Evolutionary conservation across 2,329 filamentous ascomycete species (phyloP), one percentile per base, ranked within the genome.

Genomic region (Fonsecaea multimorphosa): DNA sequence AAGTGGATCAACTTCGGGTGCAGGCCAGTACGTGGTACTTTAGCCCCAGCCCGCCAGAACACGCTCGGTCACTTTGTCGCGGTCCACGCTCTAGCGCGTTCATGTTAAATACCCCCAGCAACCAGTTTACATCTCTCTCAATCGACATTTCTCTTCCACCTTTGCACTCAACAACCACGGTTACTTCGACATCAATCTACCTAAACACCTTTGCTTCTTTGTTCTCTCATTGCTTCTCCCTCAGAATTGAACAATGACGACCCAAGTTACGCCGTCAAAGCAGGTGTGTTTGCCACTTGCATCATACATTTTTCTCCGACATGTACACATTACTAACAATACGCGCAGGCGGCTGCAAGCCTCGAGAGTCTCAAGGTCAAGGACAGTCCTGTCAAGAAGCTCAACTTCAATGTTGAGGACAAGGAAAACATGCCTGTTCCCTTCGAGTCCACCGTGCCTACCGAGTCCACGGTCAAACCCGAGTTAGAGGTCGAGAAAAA

Each of bases 351-450:
- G 83, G 91, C 93, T 75, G 89, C 91, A 75, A 92, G 89, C 74
- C 90, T 98, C 76, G 89, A 95, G 80, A 88, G 87, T 73, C 86
- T 98, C 79, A 96, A 94, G 82, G 96, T 97, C 88, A 83, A 78
- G 70, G 91, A 96, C 73, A 95, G 92, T 0, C 93, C 93, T 53
- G 82, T 90, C 70, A 97, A 97, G 89, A 96, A 96, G 86, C 87
- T 95, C 72, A 85, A 91, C 83, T 92, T 97, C 78, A 49, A 64
- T 29, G 46, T 59, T 38, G 84, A 84, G 65, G 85, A 92, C 83
- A 97, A 97, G 83, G 93, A 97, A 83, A 96, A 96, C 82, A 81
- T 84, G 68, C 80, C 85, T 67, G 75, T 84, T 70, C 82, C 84
- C 66, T 77, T 82, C 72, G 76, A 86, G 73, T 80, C 84, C 74